Conservation (phyloP, 805 yeast genomes). For the Pichia cabralensis region DNA sequence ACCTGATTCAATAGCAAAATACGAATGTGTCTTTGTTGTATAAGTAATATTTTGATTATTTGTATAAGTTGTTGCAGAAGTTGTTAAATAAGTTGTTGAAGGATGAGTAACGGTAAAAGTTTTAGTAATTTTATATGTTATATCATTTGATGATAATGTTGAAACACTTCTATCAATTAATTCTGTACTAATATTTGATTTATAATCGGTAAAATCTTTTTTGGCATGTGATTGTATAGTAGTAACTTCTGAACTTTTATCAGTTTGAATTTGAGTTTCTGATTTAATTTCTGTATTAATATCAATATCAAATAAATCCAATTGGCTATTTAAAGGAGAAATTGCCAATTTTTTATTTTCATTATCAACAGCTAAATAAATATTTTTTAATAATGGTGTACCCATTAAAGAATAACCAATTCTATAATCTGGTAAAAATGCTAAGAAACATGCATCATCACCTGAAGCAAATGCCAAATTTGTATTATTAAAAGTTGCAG, state of each 20-base stretch:
- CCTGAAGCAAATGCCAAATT: constrained; percentile 43
- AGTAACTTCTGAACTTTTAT: no score
- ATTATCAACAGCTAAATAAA: constrained; percentile 55
- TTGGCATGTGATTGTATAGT: no score
- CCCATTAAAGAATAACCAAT: constrained; percentile 51
- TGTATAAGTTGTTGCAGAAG: not conserved
- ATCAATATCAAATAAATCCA: constrained; percentile 14
- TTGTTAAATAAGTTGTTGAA: constrained; percentile 1
- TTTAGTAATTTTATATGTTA: not conserved
- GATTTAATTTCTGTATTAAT: not conserved
- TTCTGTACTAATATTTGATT: not conserved
- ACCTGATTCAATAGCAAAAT: constrained; percentile 20
- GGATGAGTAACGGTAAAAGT: not conserved
- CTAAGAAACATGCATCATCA: constrained; percentile 44
- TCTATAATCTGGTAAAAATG: constrained; percentile 36
- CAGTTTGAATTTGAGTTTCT: not conserved
- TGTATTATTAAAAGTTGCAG: constrained; percentile 27
- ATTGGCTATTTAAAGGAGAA: constrained; percentile 28
- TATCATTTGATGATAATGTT: not conserved
- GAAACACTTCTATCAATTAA: not conserved
- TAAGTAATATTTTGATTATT: constrained; percentile 2
- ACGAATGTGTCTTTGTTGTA: not conserved
- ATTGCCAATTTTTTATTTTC: constrained; percentile 47
- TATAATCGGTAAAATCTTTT: not conserved
- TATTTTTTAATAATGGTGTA: constrained; percentile 40